Evolutionary conservation across 208 protist genomes (phyloP).

Genomic region (Leishmania guyanensis): DNA sequence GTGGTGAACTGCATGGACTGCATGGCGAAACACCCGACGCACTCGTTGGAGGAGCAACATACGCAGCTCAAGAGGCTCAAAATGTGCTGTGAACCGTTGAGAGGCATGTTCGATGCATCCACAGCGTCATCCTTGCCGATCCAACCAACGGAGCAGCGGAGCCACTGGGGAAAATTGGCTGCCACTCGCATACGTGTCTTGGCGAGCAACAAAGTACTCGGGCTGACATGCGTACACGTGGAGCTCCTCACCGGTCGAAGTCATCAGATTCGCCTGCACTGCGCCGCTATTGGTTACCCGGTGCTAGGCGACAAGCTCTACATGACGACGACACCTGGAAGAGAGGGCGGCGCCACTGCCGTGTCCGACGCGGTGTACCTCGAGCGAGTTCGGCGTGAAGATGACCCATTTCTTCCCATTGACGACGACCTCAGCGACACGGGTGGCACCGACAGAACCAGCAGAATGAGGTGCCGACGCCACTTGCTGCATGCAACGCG

Average conservation of each 20-base stretch:
- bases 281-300: conserved; percentile 67
- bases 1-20: conserved; percentile 62
- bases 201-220: conserved; percentile 25
- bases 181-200: conserved; percentile 57
- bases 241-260: conserved; percentile 82
- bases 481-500: conserved; percentile 70
- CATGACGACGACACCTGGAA: conserved; percentile 40
- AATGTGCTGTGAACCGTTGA: conserved; percentile 62
- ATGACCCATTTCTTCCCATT: conserved; percentile 12
- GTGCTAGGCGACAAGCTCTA: conserved; percentile 90
- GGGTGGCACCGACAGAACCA: neutral
- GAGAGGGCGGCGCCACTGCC: conserved; percentile 30
- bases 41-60: conserved; percentile 30
- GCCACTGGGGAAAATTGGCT: conserved; percentile 46
- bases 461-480: conserved; percentile 33
- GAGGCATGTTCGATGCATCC: no score
- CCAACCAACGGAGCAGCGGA: neutral
- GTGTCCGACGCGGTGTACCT: conserved; percentile 77
- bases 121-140: no score
- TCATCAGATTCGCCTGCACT: conserved; percentile 91
- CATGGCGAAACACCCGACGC: conserved; percentile 32
- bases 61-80: conserved; percentile 72
- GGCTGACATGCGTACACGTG: conserved; percentile 59
- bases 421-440: neutral
- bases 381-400: conserved; percentile 36